These are phyloP conservation scores for Kickxella alabastrina DNA, from an alignment of 192 early-diverging fungal genomes.

Conservation along the genomic window DNA sequence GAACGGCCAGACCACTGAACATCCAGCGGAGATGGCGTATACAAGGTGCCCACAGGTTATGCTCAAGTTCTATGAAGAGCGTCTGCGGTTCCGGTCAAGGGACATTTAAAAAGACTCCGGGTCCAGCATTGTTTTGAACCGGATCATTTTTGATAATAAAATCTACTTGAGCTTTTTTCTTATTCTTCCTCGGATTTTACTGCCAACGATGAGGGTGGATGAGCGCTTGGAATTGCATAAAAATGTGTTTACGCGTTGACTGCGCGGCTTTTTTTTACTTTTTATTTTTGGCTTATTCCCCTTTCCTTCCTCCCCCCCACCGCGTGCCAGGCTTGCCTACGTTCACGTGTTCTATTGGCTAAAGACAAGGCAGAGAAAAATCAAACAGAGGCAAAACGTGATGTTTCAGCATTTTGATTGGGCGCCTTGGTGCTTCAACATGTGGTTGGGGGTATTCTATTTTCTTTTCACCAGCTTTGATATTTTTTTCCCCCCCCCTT, in stretches of 20 bases:
- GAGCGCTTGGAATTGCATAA: not conserved
- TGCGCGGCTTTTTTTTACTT: not conserved
- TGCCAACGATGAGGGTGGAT: too few species aligned
- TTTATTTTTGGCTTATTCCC: too few species aligned
- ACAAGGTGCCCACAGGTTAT: constrained; percentile 46
- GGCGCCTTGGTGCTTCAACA: constrained; percentile 10
- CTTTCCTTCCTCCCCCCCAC: too few species aligned
- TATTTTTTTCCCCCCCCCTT: not conserved
- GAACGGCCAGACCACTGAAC: constrained; percentile 37
- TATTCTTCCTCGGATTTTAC: too few species aligned
- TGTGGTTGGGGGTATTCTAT: constrained; percentile 36
- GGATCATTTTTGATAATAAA: not conserved
- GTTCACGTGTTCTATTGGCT: constrained; percentile 4
- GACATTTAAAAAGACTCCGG: constrained; percentile 1
- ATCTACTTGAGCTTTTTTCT: not conserved
- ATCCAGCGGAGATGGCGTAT: constrained; percentile 37
- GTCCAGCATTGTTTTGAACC: not conserved
- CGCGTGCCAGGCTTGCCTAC: too few species aligned
- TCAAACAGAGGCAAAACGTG: constrained; percentile 33
- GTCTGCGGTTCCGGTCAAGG: constrained; percentile 49
- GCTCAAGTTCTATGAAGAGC: constrained; percentile 56
- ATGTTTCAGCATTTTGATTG: constrained; percentile 19
- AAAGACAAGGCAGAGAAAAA: constrained; percentile 6
- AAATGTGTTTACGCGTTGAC: not conserved
- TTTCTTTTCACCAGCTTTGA: constrained; percentile 2